Evolutionary conservation across 192 early-diverging fungal genomes (phyloP), one percentile per base, ranked within the genome.

Genomic region (Lunasporangiospora selenospora): DNA sequence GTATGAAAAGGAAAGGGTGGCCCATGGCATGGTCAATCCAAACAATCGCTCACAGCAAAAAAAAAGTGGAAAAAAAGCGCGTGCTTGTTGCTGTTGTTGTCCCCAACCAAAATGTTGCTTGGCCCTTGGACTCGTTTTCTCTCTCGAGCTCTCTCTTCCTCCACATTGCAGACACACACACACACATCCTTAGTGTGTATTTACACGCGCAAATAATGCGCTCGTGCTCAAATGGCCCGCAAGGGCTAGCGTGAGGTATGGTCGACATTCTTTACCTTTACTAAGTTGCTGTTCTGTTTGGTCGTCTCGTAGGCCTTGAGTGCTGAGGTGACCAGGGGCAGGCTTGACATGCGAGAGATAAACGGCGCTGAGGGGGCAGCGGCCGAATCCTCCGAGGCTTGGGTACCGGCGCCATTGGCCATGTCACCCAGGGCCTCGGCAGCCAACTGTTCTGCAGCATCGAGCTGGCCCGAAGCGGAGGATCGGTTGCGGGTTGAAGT

Each of bases 261-360:
- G n/a, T n/a, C n/a, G n/a, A n/a, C n/a, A 18, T 19, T 23, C 19
- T 11, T 62, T 71, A 71, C 67, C 67, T 73, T 73, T 61, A 73
- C 58, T 40, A 73, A 59, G 48, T 73, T 62, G 69, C 59, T 73
- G 55, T 53, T 73, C 18, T 73, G 69, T 62, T 90, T 89, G 7
- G 89, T 87, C 9, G 82, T 81, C 53, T 88, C 89, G 58, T 96
- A 96, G 7, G 86, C 88, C 18, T 81, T 81, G 19, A 93, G 54
- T 1, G 89, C 87, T 10, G 85, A 85, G 55, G 87, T 92, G 24
- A 96, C 90, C 16, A 96, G 55, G 10, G 93, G 93, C 42, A 93
- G 81, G 56, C 77, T 88, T 44, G 90, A 88, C 51, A 96, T 87
- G 36, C 92, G 83, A 60, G 83, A 82, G 54, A 96, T 88, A 43